Evolutionary conservation across 2,329 filamentous ascomycete species (phyloP).

Genomic region (Penicillium thymicola): DNA sequence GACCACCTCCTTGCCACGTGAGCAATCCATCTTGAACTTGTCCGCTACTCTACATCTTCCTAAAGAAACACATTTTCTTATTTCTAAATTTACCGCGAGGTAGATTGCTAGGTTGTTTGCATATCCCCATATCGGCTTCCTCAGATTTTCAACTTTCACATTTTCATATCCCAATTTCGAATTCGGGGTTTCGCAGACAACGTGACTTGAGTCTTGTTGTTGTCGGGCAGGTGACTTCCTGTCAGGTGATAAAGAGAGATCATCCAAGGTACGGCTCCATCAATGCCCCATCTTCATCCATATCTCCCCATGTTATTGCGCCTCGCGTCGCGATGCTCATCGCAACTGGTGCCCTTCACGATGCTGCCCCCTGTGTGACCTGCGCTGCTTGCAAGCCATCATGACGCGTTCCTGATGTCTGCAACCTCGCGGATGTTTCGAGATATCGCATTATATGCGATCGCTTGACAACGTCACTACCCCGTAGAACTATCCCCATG

Average conservation of each 20-base stretch:
- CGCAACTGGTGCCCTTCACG: slow-evolving; percentile 11
- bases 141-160: slow-evolving; percentile 13
- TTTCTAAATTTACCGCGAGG: slow-evolving; percentile 26
- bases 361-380: slow-evolving; percentile 20
- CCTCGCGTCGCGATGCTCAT: slow-evolving; percentile 14
- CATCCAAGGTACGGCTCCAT: slow-evolving; percentile 37
- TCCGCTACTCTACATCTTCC: slow-evolving; percentile 29
- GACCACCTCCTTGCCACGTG: slow-evolving; percentile 38
- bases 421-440: neutral
- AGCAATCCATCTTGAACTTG: slow-evolving; percentile 38
- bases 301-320: slow-evolving; percentile 15
- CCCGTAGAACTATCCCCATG: slow-evolving; percentile 2
- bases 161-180: slow-evolving; percentile 26
- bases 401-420: slow-evolving; percentile 29
- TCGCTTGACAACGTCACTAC: neutral
- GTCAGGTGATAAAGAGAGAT: slow-evolving; percentile 44
- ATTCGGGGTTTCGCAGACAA: slow-evolving; percentile 28
- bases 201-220: slow-evolving; percentile 35
- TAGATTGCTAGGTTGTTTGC: slow-evolving; percentile 21
- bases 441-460: neutral
- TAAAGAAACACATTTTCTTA: slow-evolving; percentile 30
- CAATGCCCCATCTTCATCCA: slow-evolving; percentile 16
- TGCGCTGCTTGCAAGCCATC: slow-evolving; percentile 25
- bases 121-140: neutral
- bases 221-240: slow-evolving; percentile 43